Conservation (phyloP, 108 stramenopile species). For the Epithemia pelagica region DNA sequence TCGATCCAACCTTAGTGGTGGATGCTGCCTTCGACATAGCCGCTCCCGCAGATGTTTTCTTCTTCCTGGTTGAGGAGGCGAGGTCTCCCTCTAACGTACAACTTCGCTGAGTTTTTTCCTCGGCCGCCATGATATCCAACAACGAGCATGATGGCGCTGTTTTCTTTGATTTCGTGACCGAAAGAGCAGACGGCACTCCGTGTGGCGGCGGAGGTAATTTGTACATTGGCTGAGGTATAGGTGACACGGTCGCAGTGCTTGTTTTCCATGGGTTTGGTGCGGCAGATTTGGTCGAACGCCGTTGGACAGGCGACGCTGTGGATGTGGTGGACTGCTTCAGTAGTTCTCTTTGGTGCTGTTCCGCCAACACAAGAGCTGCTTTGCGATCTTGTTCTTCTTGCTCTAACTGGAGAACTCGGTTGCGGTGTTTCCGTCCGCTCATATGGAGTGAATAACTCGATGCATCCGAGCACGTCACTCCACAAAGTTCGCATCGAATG, state of each 20-base stretch:
- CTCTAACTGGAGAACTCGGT: slow-evolving; percentile 48
- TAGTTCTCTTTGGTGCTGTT: slow-evolving; percentile 13
- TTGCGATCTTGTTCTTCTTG: slow-evolving; percentile 62
- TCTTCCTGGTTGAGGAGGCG: no score
- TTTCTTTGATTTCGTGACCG: slow-evolving; percentile 2
- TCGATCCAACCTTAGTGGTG: no score
- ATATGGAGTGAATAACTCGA: slow-evolving; percentile 57
- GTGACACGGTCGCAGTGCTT: not conserved
- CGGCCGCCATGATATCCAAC: slow-evolving; percentile 13
- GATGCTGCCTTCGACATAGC: no score
- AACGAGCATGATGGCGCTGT: not conserved
- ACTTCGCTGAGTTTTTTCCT: not conserved
- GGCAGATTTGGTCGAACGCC: slow-evolving; percentile 11
- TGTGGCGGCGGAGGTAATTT: slow-evolving; percentile 6
- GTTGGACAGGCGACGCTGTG: not conserved
- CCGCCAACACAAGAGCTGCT: slow-evolving; percentile 6
- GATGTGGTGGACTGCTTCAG: slow-evolving; percentile 12
- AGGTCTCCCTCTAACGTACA: no score
- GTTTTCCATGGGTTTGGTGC: slow-evolving; percentile 1
- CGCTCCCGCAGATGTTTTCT: no score
- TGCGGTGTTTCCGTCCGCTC: slow-evolving; percentile 76
- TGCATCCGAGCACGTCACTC: slow-evolving; percentile 55
- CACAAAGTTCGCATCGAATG: slow-evolving; percentile 48
- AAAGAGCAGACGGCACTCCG: not conserved
- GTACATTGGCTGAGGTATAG: not conserved